Evolutionary conservation across 1,284 basidiomycete genomes (phyloP).

Genomic region (Boletellus deceptivus): DNA sequence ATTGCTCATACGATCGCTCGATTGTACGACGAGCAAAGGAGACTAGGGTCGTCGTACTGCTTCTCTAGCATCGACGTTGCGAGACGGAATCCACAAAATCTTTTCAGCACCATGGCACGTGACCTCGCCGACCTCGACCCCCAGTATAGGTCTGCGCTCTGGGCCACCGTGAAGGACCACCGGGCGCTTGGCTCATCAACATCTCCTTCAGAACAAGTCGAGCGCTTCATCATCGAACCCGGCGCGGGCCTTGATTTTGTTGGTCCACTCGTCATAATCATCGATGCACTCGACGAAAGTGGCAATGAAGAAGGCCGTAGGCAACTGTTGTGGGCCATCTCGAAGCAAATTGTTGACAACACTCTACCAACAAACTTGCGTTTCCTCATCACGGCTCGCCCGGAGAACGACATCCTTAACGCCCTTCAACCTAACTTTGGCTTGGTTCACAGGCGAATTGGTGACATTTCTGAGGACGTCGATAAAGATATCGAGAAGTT

Average conservation of each 20-base stretch:
- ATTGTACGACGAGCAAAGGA: background rate
- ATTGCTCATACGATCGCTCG: conserved; percentile 3
- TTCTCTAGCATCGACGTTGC: background rate
- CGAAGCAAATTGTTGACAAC: background rate
- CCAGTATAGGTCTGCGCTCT: background rate
- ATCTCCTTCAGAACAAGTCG: background rate
- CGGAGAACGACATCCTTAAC: background rate
- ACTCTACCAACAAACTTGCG: background rate
- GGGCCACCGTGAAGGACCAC: background rate
- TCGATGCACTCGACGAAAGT: background rate
- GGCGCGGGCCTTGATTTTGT: background rate
- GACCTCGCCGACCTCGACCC: background rate
- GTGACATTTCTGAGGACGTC: background rate
- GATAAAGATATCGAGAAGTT: background rate
- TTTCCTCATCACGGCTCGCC: background rate
- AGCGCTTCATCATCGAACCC: background rate
- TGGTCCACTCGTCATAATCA: background rate
- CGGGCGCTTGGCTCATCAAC: background rate
- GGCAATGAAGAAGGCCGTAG: background rate
- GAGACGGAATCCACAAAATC: background rate
- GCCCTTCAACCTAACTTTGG: background rate
- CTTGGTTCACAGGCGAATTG: background rate
- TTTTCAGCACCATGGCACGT: background rate
- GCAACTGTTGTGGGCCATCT: background rate
- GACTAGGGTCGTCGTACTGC: background rate